Percentiles rank a stretch among this genome's conserved stretches.
These are phyloP conservation scores for Penicillium bialowiezense DNA, from an alignment of 495 filamentous ascomycete genomes.

Conservation along the genomic window DNA sequence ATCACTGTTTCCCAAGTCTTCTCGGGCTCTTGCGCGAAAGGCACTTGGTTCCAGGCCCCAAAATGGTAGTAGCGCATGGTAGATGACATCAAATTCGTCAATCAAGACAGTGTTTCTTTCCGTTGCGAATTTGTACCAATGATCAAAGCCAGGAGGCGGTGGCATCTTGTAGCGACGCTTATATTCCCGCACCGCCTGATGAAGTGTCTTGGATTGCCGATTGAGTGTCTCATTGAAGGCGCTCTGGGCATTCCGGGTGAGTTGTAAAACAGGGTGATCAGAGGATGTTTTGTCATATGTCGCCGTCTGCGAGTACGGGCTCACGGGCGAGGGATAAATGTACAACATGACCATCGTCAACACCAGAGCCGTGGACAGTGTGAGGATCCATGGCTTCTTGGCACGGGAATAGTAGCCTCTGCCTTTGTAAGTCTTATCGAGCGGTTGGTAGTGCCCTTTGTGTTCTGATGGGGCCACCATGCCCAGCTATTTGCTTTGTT, in stretches of 20 bases:
- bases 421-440: background rate
- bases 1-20: background rate
- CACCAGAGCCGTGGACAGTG: background rate
- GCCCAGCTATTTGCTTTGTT: too few relatives aligned
- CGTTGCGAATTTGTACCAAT: conserved; percentile 61
- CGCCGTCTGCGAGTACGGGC: background rate
- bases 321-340: background rate
- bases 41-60: conserved; percentile 25
- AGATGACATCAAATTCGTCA: conserved; percentile 52
- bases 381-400: background rate
- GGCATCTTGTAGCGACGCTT: conserved; percentile 49
- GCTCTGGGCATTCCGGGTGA: background rate
- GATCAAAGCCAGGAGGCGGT: conserved; percentile 62
- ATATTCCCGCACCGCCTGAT: conserved; percentile 40
- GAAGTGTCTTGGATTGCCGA: conserved; percentile 1
- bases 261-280: background rate
- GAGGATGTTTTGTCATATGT: background rate
- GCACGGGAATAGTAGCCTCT: background rate
- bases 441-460: background rate
- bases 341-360: background rate
- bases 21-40: background rate
- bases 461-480: background rate
- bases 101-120: conserved; percentile 53
- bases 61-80: conserved; percentile 60
- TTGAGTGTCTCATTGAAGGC: background rate